phyloP scores from a whole-genome alignment of 345 rosid genomes.

The Eucalyptus viminalis region DNA sequence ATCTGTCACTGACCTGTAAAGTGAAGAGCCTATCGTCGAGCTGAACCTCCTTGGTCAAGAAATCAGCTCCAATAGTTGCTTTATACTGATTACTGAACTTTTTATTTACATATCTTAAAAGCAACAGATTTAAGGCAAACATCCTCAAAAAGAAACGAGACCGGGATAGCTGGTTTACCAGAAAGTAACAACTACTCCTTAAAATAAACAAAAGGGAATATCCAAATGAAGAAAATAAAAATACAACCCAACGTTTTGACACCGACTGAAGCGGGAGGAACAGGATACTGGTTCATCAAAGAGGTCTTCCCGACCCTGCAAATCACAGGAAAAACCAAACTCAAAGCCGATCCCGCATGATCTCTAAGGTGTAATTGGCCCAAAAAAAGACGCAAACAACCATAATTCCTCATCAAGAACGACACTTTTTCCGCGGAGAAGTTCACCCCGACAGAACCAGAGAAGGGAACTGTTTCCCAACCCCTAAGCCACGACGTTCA shows the following conservation, averaged over 20 bases:
- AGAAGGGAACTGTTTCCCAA: neutral
- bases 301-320: constrained; percentile 97
- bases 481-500: neutral
- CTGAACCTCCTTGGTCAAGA: constrained; percentile 89
- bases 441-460: neutral
- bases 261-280: neutral
- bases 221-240: neutral
- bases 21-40: constrained; percentile 92
- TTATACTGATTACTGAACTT: constrained; percentile 94
- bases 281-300: constrained; percentile 94
- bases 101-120: constrained; percentile 78
- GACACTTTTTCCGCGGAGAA: neutral
- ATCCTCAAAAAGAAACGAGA: neutral
- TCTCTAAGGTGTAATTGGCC: neutral
- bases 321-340: neutral
- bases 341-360: neutral
- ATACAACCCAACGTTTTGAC: too few species aligned
- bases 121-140: constrained; percentile 10
- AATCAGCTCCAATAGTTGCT: constrained; percentile 94
- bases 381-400: neutral
- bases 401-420: neutral
- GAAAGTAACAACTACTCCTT: neutral
- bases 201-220: neutral
- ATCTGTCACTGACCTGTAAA: constrained; percentile 51
- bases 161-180: neutral